Conservation (phyloP, 352 stramenopile species). For the Aphanomyces stellatus region DNA sequence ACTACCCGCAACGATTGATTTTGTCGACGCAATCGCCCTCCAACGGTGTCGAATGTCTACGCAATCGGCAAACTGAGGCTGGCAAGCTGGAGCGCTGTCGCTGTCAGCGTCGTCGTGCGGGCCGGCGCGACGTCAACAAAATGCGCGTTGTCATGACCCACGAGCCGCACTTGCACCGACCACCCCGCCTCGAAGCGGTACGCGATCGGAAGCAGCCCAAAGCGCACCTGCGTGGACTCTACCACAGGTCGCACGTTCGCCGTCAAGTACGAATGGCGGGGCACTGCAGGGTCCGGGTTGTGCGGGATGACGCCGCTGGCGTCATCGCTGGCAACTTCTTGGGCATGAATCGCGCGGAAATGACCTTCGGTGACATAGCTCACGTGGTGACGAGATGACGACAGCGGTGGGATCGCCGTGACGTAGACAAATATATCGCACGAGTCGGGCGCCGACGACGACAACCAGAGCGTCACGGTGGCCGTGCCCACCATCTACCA, state of each 20-base stretch:
- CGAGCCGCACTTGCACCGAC: neutral
- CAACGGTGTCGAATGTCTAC: too few species aligned
- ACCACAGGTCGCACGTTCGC: neutral
- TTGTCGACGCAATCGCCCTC: too few species aligned
- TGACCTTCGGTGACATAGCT: slow-evolving; percentile 12
- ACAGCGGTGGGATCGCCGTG: neutral
- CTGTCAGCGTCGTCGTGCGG: neutral
- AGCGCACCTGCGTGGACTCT: neutral
- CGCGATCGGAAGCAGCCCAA: slow-evolving; percentile 7
- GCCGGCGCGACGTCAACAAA: neutral
- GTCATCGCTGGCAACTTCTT: neutral
- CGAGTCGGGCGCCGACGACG: neutral
- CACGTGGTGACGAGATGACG: neutral
- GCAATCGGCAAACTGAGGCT: slow-evolving; percentile 1
- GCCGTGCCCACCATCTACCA: slow-evolving; percentile 8
- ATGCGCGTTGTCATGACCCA: neutral
- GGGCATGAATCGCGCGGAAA: neutral
- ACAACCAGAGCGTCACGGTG: neutral
- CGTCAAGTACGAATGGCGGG: neutral
- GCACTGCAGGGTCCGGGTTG: neutral
- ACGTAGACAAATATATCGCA: slow-evolving; percentile 8
- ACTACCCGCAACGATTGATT: neutral
- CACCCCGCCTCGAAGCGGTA: neutral
- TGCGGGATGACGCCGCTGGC: neutral
- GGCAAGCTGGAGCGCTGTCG: neutral